Conservation (phyloP, 2,329 filamentous ascomycete species). For the Colletotrichum theobromicola region DNA sequence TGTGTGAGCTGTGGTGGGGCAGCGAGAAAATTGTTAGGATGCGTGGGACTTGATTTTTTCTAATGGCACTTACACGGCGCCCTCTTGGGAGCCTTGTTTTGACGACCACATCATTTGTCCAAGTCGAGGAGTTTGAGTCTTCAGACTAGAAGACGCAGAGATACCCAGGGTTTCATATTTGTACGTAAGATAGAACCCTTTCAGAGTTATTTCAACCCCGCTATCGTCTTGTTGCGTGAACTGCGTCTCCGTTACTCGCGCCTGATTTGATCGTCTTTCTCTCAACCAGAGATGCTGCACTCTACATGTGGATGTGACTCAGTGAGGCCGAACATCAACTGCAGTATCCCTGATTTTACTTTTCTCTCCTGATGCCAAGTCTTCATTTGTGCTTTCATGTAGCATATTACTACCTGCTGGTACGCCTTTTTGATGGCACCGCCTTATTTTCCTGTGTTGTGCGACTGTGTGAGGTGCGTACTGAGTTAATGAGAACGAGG, state of each 20-base stretch:
- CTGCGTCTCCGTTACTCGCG: background rate
- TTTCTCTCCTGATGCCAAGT: background rate
- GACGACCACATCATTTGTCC: background rate
- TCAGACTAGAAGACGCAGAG: background rate
- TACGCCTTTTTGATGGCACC: background rate
- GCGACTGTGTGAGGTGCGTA: background rate
- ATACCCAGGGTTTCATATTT: background rate
- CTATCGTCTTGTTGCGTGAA: background rate
- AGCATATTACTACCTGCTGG: background rate
- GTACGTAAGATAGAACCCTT: background rate
- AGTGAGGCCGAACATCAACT: background rate
- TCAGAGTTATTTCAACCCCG: background rate
- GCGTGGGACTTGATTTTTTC: background rate
- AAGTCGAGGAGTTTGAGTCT: background rate
- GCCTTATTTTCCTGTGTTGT: background rate
- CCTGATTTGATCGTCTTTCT: background rate
- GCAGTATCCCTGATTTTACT: background rate
- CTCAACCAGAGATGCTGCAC: background rate
- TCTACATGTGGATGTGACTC: background rate
- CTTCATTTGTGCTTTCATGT: background rate
- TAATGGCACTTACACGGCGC: background rate
- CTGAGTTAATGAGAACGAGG: background rate
- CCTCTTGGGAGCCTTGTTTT: background rate
- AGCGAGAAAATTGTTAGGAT: background rate
- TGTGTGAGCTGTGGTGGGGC: background rate